Evolutionary conservation across 2,329 filamentous ascomycete genomes (phyloP), one percentile per base, ranked within the genome.

Genomic region (Hyphodiscus sp.): DNA sequence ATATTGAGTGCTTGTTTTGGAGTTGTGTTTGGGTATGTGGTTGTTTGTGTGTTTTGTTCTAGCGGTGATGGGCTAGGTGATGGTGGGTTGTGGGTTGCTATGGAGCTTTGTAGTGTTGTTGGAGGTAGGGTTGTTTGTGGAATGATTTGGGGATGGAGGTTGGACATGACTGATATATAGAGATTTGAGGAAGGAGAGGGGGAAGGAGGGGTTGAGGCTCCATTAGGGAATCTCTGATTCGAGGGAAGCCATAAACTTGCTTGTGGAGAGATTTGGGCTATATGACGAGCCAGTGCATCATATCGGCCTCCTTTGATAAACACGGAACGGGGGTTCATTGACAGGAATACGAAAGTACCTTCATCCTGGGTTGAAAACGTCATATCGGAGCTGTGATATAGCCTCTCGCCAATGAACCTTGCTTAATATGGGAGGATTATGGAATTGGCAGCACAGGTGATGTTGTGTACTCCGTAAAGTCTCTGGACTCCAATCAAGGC

Each of bases 71-170:
- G n/a, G n/a, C n/a, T n/a, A n/a, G n/a, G n/a, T 38, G 50, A 41
- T 38, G 20, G 18, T 49, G 29, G 47, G 49, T 52, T 56, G 49
- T 52, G 47, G 16, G 49, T 44, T 47, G 38, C 16, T 45, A 57
- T 60, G 53, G 57, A 57, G 33, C 41, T 53, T 41, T 53, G 55
- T 51, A 61, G 47, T 51, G 57, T 59, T 57, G 49, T 58, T 49
- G 49, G 56, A 44, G 47, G 51, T 23, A 58, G 33, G 13, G 47
- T 41, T n/a, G 19, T 41, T 18, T 47, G 45, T 45, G 45, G 52
- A 19, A 46, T 46, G 20, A 20, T 10, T n/a, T 8, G 23, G 11
- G 1, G 30, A 15, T 38, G 23, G 20, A 50, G 7, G 55, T 51
- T 50, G 52, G 47, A 54, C 53, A 58, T 61, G 41, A 46, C 50